Base-by-base conservation (phyloP, 78 protist species). In the Chrysochromulina tobinii region DNA sequence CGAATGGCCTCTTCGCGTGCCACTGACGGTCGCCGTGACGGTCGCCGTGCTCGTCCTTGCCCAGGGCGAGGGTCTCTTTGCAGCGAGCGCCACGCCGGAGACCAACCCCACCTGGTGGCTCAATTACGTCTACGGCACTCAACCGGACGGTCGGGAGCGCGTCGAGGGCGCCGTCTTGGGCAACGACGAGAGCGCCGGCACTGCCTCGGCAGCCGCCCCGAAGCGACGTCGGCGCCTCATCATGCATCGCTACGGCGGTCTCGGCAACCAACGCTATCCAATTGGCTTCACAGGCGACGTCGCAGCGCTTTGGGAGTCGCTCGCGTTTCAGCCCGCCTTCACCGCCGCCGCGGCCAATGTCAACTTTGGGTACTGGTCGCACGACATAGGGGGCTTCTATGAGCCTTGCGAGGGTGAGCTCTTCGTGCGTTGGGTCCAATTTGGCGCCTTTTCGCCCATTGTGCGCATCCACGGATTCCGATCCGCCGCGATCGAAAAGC, bases 221-320 rank as follows among this genome's bases (percentile, higher is more conserved):
- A 58, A 58, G 61, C 61, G 20, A 58, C 69, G 9, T 12, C 15
- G 69, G 25, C 15, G 69, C 27, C 69, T 64, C 7, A 64, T 15
- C 69, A 9, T 15, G 15, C 69, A 57, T 1, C 87, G 95, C 48
- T 94, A 89, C 89, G 95, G 95, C 25, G 95, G 95, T 14, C 89
- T 91, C 20, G 95, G 94, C 61, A 61, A 75, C 11, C 94, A 93
- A 38, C 88, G 96, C 25, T 94, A 94, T 93, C 95, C 8, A 20
- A 18, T 72, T 55, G 95, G 95, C 17, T 95, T 94, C 81, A 54
- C 81, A 20, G 96, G 96, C 55, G 96, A 95, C 66, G 96, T 95
- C 38, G 18, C 20, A 9, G 61, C 85, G 9, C 87, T 67, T 9
- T 95, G 96, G 96, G 73, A 12, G 23, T 18, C 1, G 20, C 94